Evolutionary conservation across 1,139 yeast species (phyloP).

Genomic region (Geotrichum cucujoidarum): DNA sequence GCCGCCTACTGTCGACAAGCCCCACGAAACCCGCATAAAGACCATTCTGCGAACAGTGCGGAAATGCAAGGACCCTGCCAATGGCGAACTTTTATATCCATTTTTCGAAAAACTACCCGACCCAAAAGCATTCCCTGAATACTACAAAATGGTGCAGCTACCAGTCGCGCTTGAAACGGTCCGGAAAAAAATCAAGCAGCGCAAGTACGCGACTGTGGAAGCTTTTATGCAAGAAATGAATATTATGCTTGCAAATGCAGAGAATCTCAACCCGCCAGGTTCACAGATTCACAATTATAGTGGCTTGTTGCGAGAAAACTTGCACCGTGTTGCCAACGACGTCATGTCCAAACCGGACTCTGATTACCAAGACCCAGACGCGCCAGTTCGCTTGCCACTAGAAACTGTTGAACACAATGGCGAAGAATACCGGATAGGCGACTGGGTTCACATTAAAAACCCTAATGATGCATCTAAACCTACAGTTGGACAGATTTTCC

Average conservation of each 20-base stretch:
- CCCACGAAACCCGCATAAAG: conserved; percentile 88
- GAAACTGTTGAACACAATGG: conserved; percentile 71
- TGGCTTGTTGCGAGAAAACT: conserved; percentile 54
- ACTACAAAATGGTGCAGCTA: conserved; percentile 55
- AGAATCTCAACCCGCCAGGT: conserved; percentile 56
- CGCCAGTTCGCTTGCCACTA: conserved; percentile 67
- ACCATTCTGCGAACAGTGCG: conserved; percentile 76
- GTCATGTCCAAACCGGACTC: conserved; percentile 80
- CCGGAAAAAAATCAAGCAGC: conserved; percentile 75
- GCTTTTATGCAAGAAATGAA: conserved; percentile 72
- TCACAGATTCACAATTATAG: conserved; percentile 59
- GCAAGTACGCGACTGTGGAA: conserved; percentile 74
- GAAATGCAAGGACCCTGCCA: conserved; percentile 57
- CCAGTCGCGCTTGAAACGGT: conserved; percentile 84
- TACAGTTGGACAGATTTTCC: conserved; percentile 86
- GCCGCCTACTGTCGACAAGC: conserved; percentile 93
- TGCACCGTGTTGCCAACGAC: conserved; percentile 55
- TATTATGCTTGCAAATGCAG: conserved; percentile 70
- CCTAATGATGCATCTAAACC: conserved; percentile 87
- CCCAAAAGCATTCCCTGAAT: conserved; percentile 57
- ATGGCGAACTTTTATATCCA: conserved; percentile 47
- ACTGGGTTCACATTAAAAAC: conserved; percentile 86
- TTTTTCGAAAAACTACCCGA: conserved; percentile 84
- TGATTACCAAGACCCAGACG: conserved; percentile 63
- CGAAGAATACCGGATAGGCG: conserved; percentile 76